phyloP scores from a whole-genome alignment of 495 filamentous ascomycete species.

The Tricharina praecox region DNA sequence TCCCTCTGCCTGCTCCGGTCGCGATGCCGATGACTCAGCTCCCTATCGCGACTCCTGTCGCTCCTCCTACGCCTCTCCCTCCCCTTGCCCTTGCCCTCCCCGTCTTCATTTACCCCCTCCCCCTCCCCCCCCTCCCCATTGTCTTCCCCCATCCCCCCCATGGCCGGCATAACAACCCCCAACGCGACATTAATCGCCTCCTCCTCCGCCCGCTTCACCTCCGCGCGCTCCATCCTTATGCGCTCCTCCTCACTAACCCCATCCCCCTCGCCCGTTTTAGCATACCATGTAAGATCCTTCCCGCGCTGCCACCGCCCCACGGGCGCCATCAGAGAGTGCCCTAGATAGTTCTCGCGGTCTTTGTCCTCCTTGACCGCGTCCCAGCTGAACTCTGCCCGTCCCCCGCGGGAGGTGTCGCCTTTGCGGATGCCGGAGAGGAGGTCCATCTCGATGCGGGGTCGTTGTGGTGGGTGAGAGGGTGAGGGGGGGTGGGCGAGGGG shows the following conservation, averaged over 20 bases:
- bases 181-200: conserved; percentile 72
- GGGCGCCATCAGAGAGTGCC: conserved; percentile 86
- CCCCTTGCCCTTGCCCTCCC: conserved; percentile 13
- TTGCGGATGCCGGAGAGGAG: conserved; percentile 83
- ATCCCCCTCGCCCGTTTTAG: conserved; percentile 36
- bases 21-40: not conserved
- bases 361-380: conserved; percentile 71
- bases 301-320: conserved; percentile 92
- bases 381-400: conserved; percentile 88
- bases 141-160: conserved; percentile 24
- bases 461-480: no score
- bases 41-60: not conserved
- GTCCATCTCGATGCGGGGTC: conserved; percentile 51
- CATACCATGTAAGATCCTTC: conserved; percentile 78
- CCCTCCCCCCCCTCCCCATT: conserved; percentile 20
- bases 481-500: not conserved
- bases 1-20: not conserved
- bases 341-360: conserved; percentile 94
- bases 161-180: conserved; percentile 50
- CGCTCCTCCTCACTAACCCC: conserved; percentile 33
- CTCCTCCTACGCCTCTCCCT: conserved; percentile 13
- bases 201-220: conserved; percentile 80
- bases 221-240: conserved; percentile 60
- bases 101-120: conserved; percentile 13
- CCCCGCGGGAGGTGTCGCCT: conserved; percentile 71